Conservation (phyloP, 257 asterid genomes). For the Mitragyna speciosa region DNA sequence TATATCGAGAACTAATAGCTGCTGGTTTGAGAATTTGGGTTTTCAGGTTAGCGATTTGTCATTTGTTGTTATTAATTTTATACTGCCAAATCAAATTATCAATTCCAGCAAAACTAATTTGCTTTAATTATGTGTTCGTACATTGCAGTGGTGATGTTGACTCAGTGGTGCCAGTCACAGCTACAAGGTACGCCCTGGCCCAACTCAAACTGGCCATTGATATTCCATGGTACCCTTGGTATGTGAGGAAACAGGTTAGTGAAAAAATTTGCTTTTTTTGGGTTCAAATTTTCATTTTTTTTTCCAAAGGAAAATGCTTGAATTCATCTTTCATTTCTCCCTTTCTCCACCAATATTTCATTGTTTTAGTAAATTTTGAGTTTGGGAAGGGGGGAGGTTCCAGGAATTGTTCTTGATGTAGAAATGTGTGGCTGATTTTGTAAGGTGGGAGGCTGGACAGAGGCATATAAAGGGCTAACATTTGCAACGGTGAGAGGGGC, state of each 20-base stretch:
- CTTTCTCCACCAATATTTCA: too few relatives aligned
- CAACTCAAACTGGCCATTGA: constrained; percentile 66
- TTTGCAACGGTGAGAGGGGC: constrained; percentile 97
- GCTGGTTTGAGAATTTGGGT: constrained; percentile 97
- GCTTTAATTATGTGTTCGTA: neutral
- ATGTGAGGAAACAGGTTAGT: constrained; percentile 77
- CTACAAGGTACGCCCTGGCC: constrained; percentile 76
- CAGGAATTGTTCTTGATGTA: too few relatives aligned
- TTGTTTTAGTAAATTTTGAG: too few relatives aligned
- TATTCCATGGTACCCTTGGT: constrained; percentile 95
- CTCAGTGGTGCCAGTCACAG: constrained; percentile 92
- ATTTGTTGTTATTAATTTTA: neutral
- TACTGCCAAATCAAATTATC: neutral
- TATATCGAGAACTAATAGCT: constrained; percentile 59
- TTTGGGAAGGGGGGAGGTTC: too few relatives aligned
- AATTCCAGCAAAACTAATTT: neutral
- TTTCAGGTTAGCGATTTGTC: constrained; percentile 52
- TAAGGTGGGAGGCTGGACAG: constrained; percentile 96
- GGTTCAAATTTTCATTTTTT: neutral
- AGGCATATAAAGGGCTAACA: constrained; percentile 79
- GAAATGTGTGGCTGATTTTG: neutral
- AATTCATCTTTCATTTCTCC: neutral
- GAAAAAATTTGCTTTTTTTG: neutral
- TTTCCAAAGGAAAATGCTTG: neutral
- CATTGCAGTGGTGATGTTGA: constrained; percentile 82